These are phyloP conservation scores for Trypanosoma melophagium DNA, from an alignment of 208 protist genomes.

Conservation along the genomic window DNA sequence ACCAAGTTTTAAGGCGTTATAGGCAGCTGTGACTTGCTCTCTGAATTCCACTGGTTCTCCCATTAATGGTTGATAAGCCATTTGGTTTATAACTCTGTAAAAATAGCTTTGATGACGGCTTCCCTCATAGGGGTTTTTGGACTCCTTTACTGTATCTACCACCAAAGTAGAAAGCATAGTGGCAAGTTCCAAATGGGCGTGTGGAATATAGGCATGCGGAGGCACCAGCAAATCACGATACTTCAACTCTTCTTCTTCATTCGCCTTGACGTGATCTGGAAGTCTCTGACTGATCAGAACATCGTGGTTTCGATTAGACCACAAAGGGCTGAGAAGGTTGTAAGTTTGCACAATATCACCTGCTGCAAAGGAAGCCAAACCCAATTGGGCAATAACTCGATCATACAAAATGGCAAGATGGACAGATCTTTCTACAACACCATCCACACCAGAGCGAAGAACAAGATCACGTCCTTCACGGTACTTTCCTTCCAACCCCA, in stretches of 20 bases:
- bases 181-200: conserved; percentile 70
- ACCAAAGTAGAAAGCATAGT: conserved; percentile 77
- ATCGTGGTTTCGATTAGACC: conserved; percentile 50
- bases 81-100: conserved; percentile 57
- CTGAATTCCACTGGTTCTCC: conserved; percentile 63
- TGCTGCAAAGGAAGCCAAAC: conserved; percentile 73
- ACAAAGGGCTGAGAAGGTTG: conserved; percentile 60
- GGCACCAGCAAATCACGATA: conserved; percentile 64
- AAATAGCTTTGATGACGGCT: conserved; percentile 71
- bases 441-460: conserved; percentile 54
- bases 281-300: conserved; percentile 67
- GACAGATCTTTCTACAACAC: conserved; percentile 33
- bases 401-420: conserved; percentile 74
- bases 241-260: conserved; percentile 51
- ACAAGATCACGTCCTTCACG: conserved; percentile 73
- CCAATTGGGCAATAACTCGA: conserved; percentile 77
- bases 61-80: conserved; percentile 39
- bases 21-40: conserved; percentile 65
- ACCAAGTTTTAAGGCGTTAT: conserved; percentile 67
- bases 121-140: conserved; percentile 78
- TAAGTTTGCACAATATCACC: conserved; percentile 65
- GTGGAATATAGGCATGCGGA: conserved; percentile 57
- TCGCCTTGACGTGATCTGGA: conserved; percentile 33
- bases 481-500: conserved; percentile 70
- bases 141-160: conserved; percentile 69